Base-by-base conservation (phyloP, 345 rosid species). In the Corchorus capsularis region DNA sequence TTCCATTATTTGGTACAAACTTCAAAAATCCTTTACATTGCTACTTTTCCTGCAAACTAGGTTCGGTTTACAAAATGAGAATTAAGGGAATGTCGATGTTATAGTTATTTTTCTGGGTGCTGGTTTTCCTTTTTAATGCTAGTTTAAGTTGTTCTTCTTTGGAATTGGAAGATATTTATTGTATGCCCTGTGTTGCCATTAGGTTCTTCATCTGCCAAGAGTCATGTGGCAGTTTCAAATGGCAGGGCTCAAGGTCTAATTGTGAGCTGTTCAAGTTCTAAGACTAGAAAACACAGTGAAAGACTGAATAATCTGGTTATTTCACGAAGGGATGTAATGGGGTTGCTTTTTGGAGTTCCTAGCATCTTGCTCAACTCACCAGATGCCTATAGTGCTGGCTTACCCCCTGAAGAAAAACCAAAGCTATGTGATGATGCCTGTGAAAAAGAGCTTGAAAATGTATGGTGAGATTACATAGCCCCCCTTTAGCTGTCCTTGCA, bases 371-470 rank as follows among this genome's bases (percentile, higher is more conserved):
- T 79, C 59, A 82, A 72, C 71, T 78, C 85, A 0, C 61, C 74
- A 68, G 79, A 77, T 1, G 88, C 92, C 74, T 71, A 59, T 16
- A 91, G 88, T 81, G 99, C 94, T 0, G 94, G 98, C 50, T 84
- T 93, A 73, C 97, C 99, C n/a, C 98, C 94, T 0, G 99, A 92
- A 79, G 83, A 92, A 49, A 88, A 92, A 75, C 94, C 94, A 17
- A 88, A 79, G 75, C 84, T 92, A 6, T 96, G 99, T 60, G 97
- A 96, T 73, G 91, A 82, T 0, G 67, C 80, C 20, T 92, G 97
- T 53, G 97, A 85, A 86, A 96, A 89, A 84, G 96, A 89, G 92
- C 98, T 96, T 89, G 94, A 93, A 96, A 96, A 96, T 88, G 98
- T 91, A 92, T 87, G 98, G 98, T 92, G 98, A 90, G 97, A 87